Conservation (phyloP, 1,139 yeast species). For the Sugiyamaella sp. region DNA sequence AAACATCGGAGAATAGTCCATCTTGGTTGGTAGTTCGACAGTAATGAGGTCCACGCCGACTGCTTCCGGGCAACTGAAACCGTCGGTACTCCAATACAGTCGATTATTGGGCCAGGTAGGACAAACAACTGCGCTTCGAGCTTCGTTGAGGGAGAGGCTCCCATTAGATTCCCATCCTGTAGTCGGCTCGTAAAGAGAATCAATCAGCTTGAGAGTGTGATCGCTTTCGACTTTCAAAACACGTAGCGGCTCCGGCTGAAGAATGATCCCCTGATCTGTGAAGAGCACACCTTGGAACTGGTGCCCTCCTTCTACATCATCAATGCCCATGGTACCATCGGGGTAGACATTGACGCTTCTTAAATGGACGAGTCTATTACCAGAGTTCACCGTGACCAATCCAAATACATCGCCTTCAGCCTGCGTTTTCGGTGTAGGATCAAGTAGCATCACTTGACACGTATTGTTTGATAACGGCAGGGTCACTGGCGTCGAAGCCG, state of each 20-base stretch:
- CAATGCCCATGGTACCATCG: constrained; percentile 31
- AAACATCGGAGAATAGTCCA: background rate
- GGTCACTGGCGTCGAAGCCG: background rate
- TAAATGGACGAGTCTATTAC: constrained; percentile 25
- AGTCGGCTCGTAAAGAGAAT: constrained; percentile 29
- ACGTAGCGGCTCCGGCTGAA: constrained; percentile 37
- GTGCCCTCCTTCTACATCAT: constrained; percentile 26
- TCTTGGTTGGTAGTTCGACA: constrained; percentile 13
- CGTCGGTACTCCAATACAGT: constrained; percentile 26
- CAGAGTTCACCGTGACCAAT: constrained; percentile 29
- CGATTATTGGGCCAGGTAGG: constrained; percentile 23
- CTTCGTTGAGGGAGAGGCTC: constrained; percentile 20
- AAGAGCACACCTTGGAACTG: constrained; percentile 34
- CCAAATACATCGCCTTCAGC: constrained; percentile 37
- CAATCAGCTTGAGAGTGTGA: constrained; percentile 25
- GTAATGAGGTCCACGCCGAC: constrained; percentile 22
- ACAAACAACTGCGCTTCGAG: constrained; percentile 24
- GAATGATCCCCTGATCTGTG: constrained; percentile 34
- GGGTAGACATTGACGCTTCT: constrained; percentile 33
- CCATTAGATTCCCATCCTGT: constrained; percentile 29
- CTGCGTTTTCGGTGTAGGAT: constrained; percentile 15
- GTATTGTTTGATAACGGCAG: constrained; percentile 9
- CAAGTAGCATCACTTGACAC: constrained; percentile 4
- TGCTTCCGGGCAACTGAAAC: constrained; percentile 22
- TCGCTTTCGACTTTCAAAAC: constrained; percentile 31